These are phyloP conservation scores for Rhododendron ferrugineum DNA, from an alignment of 148 eudicot species.

Conservation along the genomic window DNA sequence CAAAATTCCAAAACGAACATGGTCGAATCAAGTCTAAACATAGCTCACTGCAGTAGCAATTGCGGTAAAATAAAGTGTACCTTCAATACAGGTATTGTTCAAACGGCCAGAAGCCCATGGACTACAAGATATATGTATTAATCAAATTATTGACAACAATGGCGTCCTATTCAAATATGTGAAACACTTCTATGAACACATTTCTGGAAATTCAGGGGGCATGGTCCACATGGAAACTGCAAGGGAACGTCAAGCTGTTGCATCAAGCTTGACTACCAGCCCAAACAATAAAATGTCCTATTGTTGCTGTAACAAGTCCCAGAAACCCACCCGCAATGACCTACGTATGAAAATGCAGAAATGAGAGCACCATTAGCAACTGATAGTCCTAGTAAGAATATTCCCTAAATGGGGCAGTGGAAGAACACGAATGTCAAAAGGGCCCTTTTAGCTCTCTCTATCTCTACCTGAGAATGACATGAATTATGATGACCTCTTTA, in stretches of 20 bases:
- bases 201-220: neutral
- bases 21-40: no score
- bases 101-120: neutral
- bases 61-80: neutral
- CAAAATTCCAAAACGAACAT: no score
- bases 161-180: neutral
- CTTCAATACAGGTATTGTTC: neutral
- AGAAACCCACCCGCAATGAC: constrained; percentile 71
- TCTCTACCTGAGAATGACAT: neutral
- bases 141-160: neutral
- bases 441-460: neutral
- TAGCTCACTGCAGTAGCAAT: neutral
- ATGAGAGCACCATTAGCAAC: neutral
- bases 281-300: constrained; percentile 32
- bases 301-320: constrained; percentile 51
- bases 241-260: neutral
- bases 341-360: constrained; percentile 25
- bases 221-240: neutral
- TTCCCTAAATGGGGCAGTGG: neutral
- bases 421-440: neutral
- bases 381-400: neutral
- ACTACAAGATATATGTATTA: neutral
- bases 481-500: no score
- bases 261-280: neutral
- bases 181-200: neutral